Base-by-base conservation (phyloP, 2,329 filamentous ascomycete genomes). In the Escovopsis weberi region DNA sequence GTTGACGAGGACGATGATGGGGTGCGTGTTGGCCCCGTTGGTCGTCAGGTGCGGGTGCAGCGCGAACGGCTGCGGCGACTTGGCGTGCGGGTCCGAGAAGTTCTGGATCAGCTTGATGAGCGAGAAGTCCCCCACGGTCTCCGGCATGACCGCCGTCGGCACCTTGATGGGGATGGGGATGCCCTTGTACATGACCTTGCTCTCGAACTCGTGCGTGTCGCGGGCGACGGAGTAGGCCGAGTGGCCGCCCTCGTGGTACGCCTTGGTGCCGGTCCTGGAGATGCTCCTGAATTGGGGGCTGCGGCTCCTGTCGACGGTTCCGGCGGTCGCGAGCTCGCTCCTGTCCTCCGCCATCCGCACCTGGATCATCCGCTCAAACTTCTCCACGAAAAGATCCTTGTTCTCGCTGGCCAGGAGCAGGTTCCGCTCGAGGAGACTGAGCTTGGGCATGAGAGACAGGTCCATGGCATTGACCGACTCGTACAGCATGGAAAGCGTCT, bases 191-290 rank as follows among this genome's bases (percentile, higher is more conserved):
- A 89, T 77, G 54, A 98, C 86, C 55, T 81, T 86, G 51, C 85
- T 93, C 66, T 96, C 91, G 56, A 94, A 96, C 61, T 98, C 91
- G 61, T 98, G 91, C 1, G 91, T 98, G 58, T 98, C 91, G 54
- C 91, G 75, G 8, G 91, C 89, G 12, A 94, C 75, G 1, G 75
- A 74, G 57, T 91, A 93, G 28, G 73, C 70, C 12, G 76, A 70
- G 51, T 73, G 68, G 15, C 60, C 60, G n/a, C 70, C 71, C 50
- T 79, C 70, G 28, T 80, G 63, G 48, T 80, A 71, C 9, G 72
- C 73, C 55, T 80, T 77, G 39, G 75, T 75, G 35, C 79, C 78
- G 42, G 72, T 74, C 47, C 77, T 66, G 37, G 77, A 72, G 47
- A 78, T 74, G 65, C 60, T 33, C 54, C 56, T 47, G 64, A 68